Base-by-base conservation (phyloP, 371 early-diverging fungal genomes). In the Sporodiniella umbellata region DNA sequence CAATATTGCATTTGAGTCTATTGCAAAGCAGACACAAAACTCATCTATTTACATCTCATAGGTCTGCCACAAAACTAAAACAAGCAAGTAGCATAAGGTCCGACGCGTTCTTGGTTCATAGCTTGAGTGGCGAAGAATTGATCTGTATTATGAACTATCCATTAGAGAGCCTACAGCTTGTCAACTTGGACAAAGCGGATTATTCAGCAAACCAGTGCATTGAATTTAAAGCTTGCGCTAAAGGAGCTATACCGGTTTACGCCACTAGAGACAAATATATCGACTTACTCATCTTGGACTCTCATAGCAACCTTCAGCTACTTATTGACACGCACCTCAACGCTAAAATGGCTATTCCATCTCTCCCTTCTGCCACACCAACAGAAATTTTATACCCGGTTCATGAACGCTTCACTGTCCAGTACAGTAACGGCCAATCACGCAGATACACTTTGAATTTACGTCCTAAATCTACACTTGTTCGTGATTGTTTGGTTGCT, bases 401-500 rank as follows among this genome's bases (percentile, higher is more conserved):
- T n/a, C 65, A 72, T 49, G 58, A 78, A 47, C 62, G 70, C 42
- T 63, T 81, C 15, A 79, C 63, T 39, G 33, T 76, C 0, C 53
- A 66, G 5, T 51, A 69, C 11, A 43, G 43, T 3, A 56, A 69
- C 18, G 51, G 59, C 12, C 50, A 25, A 7, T 54, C 72, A 24
- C 8, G 70, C 10, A 65, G 84, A 2, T 66, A 54, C 15, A 51
- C 48, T 3, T 30, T 83, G 3, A 62, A 73, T 15, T 61, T 78
- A 25, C 49, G 45, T 11, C 62, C 70, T 6, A 47, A 63, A 3
- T 65, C 76, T 0, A 62, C 56, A 18, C 48, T 84, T 3, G 80
- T 81, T 2, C 64, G 60, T 24, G 60, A 67, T 42, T 68, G 72
- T 39, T 33, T 82, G 2, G 68, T 67, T 18, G 79, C 81, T 4